Evolutionary conservation across 2,329 filamentous ascomycete species (phyloP).

Genomic region (Tolypocladium sp.): DNA sequence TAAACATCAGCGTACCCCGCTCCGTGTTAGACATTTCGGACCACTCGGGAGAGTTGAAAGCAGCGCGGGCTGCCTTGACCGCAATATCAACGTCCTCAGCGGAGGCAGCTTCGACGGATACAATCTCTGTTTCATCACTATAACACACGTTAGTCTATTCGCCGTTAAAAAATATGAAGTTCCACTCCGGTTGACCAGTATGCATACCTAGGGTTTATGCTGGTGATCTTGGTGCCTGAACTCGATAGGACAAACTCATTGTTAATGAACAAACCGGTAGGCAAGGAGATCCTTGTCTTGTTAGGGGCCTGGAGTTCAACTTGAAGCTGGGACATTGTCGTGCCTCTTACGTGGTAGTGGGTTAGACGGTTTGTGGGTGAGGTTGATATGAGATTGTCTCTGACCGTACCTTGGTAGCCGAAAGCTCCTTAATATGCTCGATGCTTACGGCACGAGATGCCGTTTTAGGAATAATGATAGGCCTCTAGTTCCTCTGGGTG

Average conservation of each 20-base stretch:
- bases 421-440: too few species aligned
- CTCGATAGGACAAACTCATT: conserved; percentile 60
- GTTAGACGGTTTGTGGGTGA: too few species aligned
- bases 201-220: conserved; percentile 43
- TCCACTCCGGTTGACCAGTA: too few species aligned
- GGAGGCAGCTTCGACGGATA: conserved; percentile 19
- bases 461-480: too few species aligned
- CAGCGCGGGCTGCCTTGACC: conserved; percentile 45
- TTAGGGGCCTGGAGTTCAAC: conserved; percentile 36
- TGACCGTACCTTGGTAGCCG: too few species aligned
- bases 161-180: too few species aligned
- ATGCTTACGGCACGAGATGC: too few species aligned
- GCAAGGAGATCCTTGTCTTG: conserved; percentile 56
- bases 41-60: conserved; percentile 61
- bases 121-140: conserved; percentile 22
- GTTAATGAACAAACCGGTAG: conserved; percentile 67
- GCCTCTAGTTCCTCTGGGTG: too few species aligned
- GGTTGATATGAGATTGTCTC: too few species aligned
- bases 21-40: conserved; percentile 56
- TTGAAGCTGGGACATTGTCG: conserved; percentile 9
- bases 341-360: too few species aligned
- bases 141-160: conserved; percentile 13
- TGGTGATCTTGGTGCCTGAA: conserved; percentile 45
- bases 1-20: conserved; percentile 60
- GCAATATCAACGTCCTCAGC: conserved; percentile 21